Conservation (phyloP, 768 basidiomycete species). For the Gyrodon lividus region DNA sequence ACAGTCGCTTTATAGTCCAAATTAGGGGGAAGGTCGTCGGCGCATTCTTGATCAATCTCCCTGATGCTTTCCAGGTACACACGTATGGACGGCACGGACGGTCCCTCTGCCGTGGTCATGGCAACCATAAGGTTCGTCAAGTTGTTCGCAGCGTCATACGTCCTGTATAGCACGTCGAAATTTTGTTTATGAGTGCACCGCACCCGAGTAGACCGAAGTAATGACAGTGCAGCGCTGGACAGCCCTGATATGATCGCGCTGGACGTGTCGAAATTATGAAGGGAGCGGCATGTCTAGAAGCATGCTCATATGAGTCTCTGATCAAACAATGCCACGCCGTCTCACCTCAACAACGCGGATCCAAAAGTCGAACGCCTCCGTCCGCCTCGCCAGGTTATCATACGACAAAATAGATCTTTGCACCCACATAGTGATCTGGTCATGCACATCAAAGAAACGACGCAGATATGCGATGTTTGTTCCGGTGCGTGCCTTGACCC, state of each 20-base stretch:
- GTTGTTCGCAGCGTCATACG: constrained; percentile 52
- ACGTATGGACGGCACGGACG: constrained; percentile 68
- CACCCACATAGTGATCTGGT: constrained; percentile 66
- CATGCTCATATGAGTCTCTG: constrained; percentile 1
- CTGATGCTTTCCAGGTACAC: constrained; percentile 62
- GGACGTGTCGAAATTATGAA: constrained; percentile 70
- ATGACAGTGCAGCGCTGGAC: constrained; percentile 55
- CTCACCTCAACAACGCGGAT: constrained; percentile 76
- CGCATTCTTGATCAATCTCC: constrained; percentile 52
- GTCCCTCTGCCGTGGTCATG: constrained; percentile 40
- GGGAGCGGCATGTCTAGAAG: constrained; percentile 58
- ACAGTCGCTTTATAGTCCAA: constrained; percentile 19
- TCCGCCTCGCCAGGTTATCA: constrained; percentile 50
- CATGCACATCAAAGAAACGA: constrained; percentile 60
- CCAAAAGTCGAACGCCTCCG: constrained; percentile 68
- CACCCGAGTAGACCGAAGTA: constrained; percentile 65
- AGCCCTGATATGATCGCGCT: constrained; percentile 64
- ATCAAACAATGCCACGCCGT: constrained; percentile 2
- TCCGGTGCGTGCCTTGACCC: constrained; percentile 43
- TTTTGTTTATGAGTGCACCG: constrained; percentile 51
- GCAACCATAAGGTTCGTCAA: constrained; percentile 44
- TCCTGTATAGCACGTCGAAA: constrained; percentile 51
- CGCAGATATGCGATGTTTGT: constrained; percentile 42
- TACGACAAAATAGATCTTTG: constrained; percentile 57
- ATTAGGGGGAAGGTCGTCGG: constrained; percentile 28